A percentile compares a stretch with the other conserved stretches of the same genome.
phyloP scores from a whole-genome alignment of 2,329 filamentous ascomycete species.

The Aschersonia sp. region DNA sequence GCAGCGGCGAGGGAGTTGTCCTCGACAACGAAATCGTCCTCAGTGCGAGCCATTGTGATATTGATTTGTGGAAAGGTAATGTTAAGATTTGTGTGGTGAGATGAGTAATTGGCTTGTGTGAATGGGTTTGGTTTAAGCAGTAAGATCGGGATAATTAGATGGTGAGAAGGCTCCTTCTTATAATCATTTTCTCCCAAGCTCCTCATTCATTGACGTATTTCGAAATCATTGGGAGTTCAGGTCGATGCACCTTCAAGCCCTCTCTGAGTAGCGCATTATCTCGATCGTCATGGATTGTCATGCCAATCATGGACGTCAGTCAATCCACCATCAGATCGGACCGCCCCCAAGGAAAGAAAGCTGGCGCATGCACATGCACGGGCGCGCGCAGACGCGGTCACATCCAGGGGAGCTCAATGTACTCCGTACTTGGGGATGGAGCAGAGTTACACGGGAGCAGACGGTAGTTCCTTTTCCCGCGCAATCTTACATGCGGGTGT shows the following conservation, averaged over 20 bases:
- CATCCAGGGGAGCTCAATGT: too few species aligned
- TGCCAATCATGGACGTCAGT: not conserved
- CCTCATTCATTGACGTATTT: not conserved
- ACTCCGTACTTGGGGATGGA: too few species aligned
- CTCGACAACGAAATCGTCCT: slow-evolving; percentile 1
- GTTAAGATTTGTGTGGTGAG: not conserved
- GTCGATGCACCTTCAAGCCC: not conserved
- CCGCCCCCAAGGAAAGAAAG: not conserved
- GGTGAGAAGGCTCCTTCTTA: not conserved
- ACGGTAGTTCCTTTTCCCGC: too few species aligned
- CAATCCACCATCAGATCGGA: not conserved
- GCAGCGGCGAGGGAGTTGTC: not conserved
- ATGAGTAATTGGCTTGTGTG: too few species aligned
- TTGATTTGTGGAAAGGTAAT: not conserved
- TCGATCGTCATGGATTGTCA: not conserved
- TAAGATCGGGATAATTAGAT: not conserved
- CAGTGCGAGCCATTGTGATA: not conserved
- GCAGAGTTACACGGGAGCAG: too few species aligned
- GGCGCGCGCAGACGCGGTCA: too few species aligned
- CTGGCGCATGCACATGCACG: too few species aligned
- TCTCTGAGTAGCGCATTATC: not conserved
- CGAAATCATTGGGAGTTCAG: not conserved
- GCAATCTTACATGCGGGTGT: too few species aligned
- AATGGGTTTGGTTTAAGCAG: too few species aligned
- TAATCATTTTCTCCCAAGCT: not conserved